Conservation (phyloP, 2,329 filamentous ascomycete genomes). For the Microascus cirrosus region DNA sequence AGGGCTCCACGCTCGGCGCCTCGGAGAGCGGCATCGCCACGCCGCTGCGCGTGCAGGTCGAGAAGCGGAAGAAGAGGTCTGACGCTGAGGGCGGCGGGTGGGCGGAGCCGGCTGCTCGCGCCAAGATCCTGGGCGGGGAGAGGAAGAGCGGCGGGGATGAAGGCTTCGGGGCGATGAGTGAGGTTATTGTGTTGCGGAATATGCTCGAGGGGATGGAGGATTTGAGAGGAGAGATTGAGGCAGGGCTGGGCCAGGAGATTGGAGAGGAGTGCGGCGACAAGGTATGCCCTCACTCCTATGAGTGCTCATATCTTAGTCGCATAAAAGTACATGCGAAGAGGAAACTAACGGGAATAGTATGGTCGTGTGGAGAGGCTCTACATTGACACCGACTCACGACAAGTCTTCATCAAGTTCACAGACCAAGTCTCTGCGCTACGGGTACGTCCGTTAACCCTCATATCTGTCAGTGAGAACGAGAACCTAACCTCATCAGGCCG, state of each 20-base stretch:
- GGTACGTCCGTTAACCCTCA: slow-evolving; percentile 36
- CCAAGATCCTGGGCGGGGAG: slow-evolving; percentile 72
- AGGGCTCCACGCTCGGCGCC: slow-evolving; percentile 79
- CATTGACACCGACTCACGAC: slow-evolving; percentile 51
- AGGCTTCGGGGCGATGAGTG: slow-evolving; percentile 63
- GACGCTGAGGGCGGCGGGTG: slow-evolving; percentile 73
- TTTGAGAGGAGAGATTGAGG: slow-evolving; percentile 64
- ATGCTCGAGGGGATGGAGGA: slow-evolving; percentile 80
- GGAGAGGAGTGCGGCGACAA: slow-evolving; percentile 85
- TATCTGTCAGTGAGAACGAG: slow-evolving; percentile 5
- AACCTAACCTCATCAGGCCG: slow-evolving; percentile 44
- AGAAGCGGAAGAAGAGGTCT: slow-evolving; percentile 70
- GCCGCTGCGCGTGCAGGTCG: slow-evolving; percentile 71
- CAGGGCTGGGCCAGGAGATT: slow-evolving; percentile 79
- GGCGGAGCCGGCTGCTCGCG: slow-evolving; percentile 51
- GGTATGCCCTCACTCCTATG: slow-evolving; percentile 24
- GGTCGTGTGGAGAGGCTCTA: slow-evolving; percentile 72
- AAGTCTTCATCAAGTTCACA: slow-evolving; percentile 91
- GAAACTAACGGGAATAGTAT: slow-evolving; percentile 41
- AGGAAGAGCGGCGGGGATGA: slow-evolving; percentile 28
- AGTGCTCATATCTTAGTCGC: not conserved
- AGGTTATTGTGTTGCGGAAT: slow-evolving; percentile 69
- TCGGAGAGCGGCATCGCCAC: slow-evolving; percentile 73
- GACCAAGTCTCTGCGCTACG: slow-evolving; percentile 73
- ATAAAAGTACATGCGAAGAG: too few relatives aligned